Base-by-base conservation (phyloP, 2,329 filamentous ascomycete species). In the Colletotrichum melonis region DNA sequence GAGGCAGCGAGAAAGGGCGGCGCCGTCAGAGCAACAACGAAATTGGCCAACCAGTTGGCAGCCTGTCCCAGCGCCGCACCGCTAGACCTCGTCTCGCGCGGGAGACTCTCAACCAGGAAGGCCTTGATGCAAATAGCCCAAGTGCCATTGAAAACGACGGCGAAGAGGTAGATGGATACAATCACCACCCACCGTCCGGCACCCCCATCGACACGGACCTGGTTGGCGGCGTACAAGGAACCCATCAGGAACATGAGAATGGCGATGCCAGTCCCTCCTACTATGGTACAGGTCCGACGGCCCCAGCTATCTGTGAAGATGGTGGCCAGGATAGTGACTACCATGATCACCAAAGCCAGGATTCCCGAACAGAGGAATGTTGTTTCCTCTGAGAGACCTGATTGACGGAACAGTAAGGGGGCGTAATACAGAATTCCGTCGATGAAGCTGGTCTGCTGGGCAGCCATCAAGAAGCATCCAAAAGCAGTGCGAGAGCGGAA, bases 401-500 rank as follows among this genome's bases (percentile, higher is more conserved):
- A 89, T 69, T 91, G 88, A 32, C 85, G 82, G 75, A 92, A 92
- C 0, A 92, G 80, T 0, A 88, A 81, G 0, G 91, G 91, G 0
- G 90, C 88, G 70, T 92, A 92, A 75, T 90, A 91, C 4, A 92
- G 81, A 0, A 92, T 86, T 0, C 89, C 90, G 54, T 92, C 90
- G 54, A 92, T 91, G 0, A 90, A 89, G 28, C 83, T 87, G 11
- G 91, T 82, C 64, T 92, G 90, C 70, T 90, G 87, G 5, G 24
- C 19, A 2, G 30, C 86, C 83, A 92, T 86, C 32, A 92, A 80
- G 72, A 91, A 91, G 6, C 88, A 85, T 1, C 86, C 90, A n/a
- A 91, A 85, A 0, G 84, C 78, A 1, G 87, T 88, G 1, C 87
- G 84, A 1, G 80, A 78, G 1, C 88, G 82, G 16, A 84, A 84